Evolutionary conservation across 169 alveolate species (phyloP).

Genomic region (Plasmodium gallinaceum): DNA sequence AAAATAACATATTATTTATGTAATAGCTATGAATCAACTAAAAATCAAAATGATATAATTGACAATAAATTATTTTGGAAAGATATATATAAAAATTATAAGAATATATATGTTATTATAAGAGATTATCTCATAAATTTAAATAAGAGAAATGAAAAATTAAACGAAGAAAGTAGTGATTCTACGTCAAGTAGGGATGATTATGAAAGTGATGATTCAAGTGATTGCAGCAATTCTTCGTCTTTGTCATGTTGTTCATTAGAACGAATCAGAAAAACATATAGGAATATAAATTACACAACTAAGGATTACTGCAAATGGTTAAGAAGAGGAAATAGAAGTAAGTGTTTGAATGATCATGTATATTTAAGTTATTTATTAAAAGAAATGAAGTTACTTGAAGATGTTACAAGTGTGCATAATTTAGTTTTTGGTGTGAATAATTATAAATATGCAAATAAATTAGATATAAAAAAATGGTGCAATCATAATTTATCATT

Average conservation of each 20-base stretch:
- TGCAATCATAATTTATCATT: slow-evolving; percentile 81
- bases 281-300: slow-evolving; percentile 63
- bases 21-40: slow-evolving; percentile 56
- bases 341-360: slow-evolving; percentile 63
- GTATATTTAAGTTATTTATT: slow-evolving; percentile 67
- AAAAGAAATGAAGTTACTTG: slow-evolving; percentile 51
- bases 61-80: slow-evolving; percentile 74
- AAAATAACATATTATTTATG: slow-evolving; percentile 60
- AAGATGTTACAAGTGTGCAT: slow-evolving; percentile 47
- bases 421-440: slow-evolving; percentile 70
- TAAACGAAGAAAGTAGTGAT: slow-evolving; percentile 46
- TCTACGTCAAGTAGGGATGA: slow-evolving; percentile 42
- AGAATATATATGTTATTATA: slow-evolving; percentile 51
- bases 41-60: slow-evolving; percentile 50
- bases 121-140: slow-evolving; percentile 55
- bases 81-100: slow-evolving; percentile 72
- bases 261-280: slow-evolving; percentile 35
- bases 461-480: slow-evolving; percentile 73
- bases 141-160: slow-evolving; percentile 64
- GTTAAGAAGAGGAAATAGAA: slow-evolving; percentile 67
- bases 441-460: slow-evolving; percentile 73
- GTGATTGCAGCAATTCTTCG: slow-evolving; percentile 70
- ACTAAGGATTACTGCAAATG: slow-evolving; percentile 71
- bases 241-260: slow-evolving; percentile 51
- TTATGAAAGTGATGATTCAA: slow-evolving; percentile 52